Evolutionary conservation across 1,284 basidiomycete genomes (phyloP).

Genomic region (Tylopilus orsonianus): DNA sequence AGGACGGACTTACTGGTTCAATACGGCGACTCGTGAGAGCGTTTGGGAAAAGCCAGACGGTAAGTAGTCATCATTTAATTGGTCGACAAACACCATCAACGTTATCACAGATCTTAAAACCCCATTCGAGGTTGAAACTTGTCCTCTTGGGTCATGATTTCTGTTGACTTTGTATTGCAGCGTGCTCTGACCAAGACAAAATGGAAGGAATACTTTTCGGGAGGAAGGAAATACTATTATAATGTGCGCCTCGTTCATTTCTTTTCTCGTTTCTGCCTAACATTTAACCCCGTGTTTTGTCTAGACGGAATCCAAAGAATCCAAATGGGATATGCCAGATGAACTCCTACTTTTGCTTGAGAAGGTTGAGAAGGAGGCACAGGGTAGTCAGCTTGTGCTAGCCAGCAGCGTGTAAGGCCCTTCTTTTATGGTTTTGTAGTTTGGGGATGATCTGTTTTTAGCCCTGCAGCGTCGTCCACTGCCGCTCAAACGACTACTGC

Average conservation of each 20-base stretch:
- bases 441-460: constrained; percentile 5
- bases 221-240: constrained; percentile 91
- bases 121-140: constrained; percentile 74
- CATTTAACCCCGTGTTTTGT: background rate
- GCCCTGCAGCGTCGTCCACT: constrained; percentile 16
- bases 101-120: constrained; percentile 64
- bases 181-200: constrained; percentile 81
- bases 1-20: constrained; percentile 87
- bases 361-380: constrained; percentile 76
- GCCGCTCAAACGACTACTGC: constrained; percentile 9
- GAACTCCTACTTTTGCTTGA: constrained; percentile 80
- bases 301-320: constrained; percentile 80
- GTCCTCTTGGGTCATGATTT: background rate
- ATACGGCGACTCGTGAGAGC: constrained; percentile 72
- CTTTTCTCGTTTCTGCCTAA: background rate
- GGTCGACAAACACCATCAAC: constrained; percentile 12
- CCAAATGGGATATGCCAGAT: constrained; percentile 96
- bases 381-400: constrained; percentile 35
- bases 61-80: constrained; percentile 33
- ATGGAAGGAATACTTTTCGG: constrained; percentile 93
- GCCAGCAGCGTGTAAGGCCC: constrained; percentile 32
- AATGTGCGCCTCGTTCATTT: constrained; percentile 52
- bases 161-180: constrained; percentile 40
- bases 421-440: background rate
- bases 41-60: constrained; percentile 90